Evolutionary conservation across 257 asterid species (phyloP), one percentile per base, ranked within the genome.

Genomic region (Fraxinus cuspidata): DNA sequence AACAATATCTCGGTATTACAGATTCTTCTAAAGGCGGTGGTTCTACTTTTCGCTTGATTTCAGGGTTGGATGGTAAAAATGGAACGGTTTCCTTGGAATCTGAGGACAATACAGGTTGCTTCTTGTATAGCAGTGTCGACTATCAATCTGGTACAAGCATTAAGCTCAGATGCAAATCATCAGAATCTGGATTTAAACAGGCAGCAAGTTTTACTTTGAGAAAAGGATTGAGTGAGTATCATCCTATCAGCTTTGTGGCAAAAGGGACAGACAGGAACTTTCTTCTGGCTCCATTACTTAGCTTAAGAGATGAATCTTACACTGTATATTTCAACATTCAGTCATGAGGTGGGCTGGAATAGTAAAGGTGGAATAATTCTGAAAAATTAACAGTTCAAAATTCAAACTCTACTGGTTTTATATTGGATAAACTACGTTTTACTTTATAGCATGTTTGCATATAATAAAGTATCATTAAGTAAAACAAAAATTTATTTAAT

Each of bases 241-340:
- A 93, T 86, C 97, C 97, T 0, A 85, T 95, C 25, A 93, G 97
- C 78, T 95, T 95, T 69, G 88, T 89, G 72, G 97, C 90, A 25
- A 90, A 84, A 83, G 99, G 99, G 56, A 9, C 83, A 31, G 28
- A 66, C 1, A 85, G 96, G 78, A 87, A 83, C 79, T 95, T 86
- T 42, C 79, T 93, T 23, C 73, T 95, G 78, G 79, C 83, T 70
- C 98, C 99, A 8, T 85, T 95, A 67, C 81, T 87, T 29, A 86
- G 97, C 87, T 32, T 93, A 11, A 91, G 85, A 79, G 99, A 95
- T 83, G 98, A 95, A 83, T 85, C 85, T 44, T 95, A 95, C 89
- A 91, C 97, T 6, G 96, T 95, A 15, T 95, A 95, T 80, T 93
- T 95, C 72, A 82, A 88, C 68, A 77, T 71, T 16, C 29, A 21